A percentile compares a stretch with the other conserved stretches of the same genome.
Evolutionary conservation across 495 filamentous ascomycete genomes (phyloP).

Genomic region (Paragyromitra xinjiangensis): DNA sequence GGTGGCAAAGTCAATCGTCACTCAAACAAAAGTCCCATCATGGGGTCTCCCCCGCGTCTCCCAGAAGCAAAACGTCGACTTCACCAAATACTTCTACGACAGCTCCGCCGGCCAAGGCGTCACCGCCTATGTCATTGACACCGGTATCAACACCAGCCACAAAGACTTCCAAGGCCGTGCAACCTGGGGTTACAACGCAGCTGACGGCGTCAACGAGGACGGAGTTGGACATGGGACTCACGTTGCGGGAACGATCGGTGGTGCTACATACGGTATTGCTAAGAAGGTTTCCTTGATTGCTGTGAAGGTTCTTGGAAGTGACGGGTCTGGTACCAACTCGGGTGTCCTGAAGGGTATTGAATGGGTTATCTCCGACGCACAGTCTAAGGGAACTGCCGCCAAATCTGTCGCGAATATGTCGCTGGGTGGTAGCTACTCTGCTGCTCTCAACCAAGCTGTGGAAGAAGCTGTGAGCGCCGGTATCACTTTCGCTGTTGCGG

Average conservation of each 20-base stretch:
- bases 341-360: slow-evolving; percentile 70
- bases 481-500: slow-evolving; percentile 70
- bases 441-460: slow-evolving; percentile 68
- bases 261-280: slow-evolving; percentile 71
- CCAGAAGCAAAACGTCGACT: slow-evolving; percentile 58
- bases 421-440: slow-evolving; percentile 63
- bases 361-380: slow-evolving; percentile 67
- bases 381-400: slow-evolving; percentile 55
- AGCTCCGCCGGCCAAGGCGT: slow-evolving; percentile 64
- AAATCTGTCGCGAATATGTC: slow-evolving; percentile 65
- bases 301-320: slow-evolving; percentile 72
- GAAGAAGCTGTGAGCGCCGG: slow-evolving; percentile 65
- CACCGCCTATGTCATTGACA: slow-evolving; percentile 57
- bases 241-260: slow-evolving; percentile 73
- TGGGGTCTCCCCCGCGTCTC: slow-evolving; percentile 70
- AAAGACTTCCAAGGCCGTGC: slow-evolving; percentile 66
- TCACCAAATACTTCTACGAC: slow-evolving; percentile 68
- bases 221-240: slow-evolving; percentile 73
- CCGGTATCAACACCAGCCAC: slow-evolving; percentile 48
- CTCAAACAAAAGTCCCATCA: slow-evolving; percentile 63
- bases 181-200: slow-evolving; percentile 65
- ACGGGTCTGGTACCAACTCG: slow-evolving; percentile 67
- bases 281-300: slow-evolving; percentile 71
- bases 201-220: slow-evolving; percentile 61
- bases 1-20: slow-evolving; percentile 58